These are phyloP conservation scores for Penicillium sp. DNA, from an alignment of 2,329 filamentous ascomycete genomes.

Conservation along the genomic window DNA sequence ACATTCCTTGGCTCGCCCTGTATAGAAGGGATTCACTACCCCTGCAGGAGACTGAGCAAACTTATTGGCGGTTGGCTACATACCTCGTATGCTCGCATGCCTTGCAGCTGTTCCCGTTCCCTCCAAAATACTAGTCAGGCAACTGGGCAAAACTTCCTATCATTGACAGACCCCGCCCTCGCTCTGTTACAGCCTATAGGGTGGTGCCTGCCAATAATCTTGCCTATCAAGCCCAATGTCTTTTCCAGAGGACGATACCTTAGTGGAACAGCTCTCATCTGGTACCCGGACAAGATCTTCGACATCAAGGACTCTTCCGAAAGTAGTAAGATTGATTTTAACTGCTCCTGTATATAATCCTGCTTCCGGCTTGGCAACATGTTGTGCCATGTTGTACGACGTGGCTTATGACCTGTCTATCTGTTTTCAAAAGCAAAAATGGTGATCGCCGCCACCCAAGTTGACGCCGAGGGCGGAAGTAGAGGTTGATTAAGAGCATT, in stretches of 20 bases:
- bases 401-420: not conserved
- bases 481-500: not conserved
- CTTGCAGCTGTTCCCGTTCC: conserved; percentile 4
- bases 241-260: not conserved
- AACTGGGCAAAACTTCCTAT: not conserved
- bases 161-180: not conserved
- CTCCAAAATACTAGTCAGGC: too few species aligned
- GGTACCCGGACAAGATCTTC: not conserved
- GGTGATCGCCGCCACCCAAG: not conserved
- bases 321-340: not conserved
- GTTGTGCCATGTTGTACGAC: not conserved
- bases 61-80: conserved; percentile 10
- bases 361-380: not conserved
- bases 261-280: not conserved
- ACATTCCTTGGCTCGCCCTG: conserved; percentile 12
- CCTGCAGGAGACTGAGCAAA: not conserved
- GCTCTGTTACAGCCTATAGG: not conserved
- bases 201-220: not conserved
- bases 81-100: conserved; percentile 2
- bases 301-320: not conserved
- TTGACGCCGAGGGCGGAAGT: not conserved
- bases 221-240: not conserved
- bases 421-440: conserved; percentile 1
- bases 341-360: not conserved
- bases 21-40: conserved; percentile 7